A percentile compares a stretch with the other conserved stretches of the same genome.
Conservation (phyloP, 345 rosid species). For the Combretum micranthum region DNA sequence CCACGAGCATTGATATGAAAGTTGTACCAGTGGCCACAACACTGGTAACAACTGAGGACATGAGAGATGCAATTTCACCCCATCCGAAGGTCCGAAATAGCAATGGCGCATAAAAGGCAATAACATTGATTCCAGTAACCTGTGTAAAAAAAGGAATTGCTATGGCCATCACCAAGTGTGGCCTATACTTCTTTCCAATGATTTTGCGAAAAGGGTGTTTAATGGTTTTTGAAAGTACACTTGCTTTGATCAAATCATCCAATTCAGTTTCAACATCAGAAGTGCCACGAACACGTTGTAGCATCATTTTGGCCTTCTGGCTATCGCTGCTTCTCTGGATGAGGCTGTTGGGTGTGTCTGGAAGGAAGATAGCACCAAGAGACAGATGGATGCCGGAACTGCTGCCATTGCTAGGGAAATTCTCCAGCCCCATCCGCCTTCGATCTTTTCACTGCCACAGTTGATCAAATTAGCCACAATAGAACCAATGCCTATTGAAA, state of each 20-base stretch:
- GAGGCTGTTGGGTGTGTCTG: too few relatives aligned
- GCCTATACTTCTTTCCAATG: constrained; percentile 39
- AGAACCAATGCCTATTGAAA: constrained; percentile 49
- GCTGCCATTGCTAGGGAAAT: too few relatives aligned
- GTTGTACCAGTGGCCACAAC: constrained; percentile 35
- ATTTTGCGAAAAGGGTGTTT: constrained; percentile 37
- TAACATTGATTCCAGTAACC: constrained; percentile 70
- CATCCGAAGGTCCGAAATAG: constrained; percentile 61
- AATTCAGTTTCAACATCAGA: too few relatives aligned
- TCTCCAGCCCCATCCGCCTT: too few relatives aligned
- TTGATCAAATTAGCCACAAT: constrained; percentile 48
- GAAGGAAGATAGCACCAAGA: too few relatives aligned
- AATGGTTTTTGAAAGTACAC: too few relatives aligned
- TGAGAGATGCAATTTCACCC: constrained; percentile 48
- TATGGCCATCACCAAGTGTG: constrained; percentile 69
- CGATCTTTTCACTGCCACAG: constrained; percentile 15
- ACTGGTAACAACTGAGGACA: constrained; percentile 49
- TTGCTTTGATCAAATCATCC: too few relatives aligned
- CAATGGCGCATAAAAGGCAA: constrained; percentile 63
- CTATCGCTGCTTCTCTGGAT: too few relatives aligned
- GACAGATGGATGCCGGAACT: too few relatives aligned
- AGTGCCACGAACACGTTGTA: too few relatives aligned
- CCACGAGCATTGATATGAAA: constrained; percentile 45
- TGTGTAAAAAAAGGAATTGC: constrained; percentile 66
- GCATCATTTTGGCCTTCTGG: too few relatives aligned